Percentiles rank a stretch among this genome's conserved stretches.
Conservation (phyloP, 2,329 filamentous ascomycete genomes). For the Neocatenulostroma microsporum region DNA sequence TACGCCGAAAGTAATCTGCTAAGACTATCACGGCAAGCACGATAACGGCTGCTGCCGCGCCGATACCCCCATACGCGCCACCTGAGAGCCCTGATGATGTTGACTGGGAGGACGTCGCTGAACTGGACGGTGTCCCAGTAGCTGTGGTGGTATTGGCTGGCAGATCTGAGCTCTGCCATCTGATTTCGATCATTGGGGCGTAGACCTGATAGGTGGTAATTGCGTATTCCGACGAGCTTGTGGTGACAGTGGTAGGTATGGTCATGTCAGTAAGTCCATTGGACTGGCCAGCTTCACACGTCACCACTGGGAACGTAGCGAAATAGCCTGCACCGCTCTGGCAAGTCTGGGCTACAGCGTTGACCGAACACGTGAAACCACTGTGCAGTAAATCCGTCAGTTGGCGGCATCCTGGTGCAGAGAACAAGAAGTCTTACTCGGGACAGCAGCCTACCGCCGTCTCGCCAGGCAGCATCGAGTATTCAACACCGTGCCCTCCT, state of each 20-base stretch:
- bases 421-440: neutral
- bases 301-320: neutral
- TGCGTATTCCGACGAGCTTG: neutral
- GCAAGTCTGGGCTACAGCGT: neutral
- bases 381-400: neutral
- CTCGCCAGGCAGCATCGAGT: constrained; percentile 1
- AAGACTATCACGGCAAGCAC: too few species aligned
- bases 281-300: neutral
- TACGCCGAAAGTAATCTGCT: too few species aligned
- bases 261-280: neutral
- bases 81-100: neutral
- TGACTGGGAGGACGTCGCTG: neutral
- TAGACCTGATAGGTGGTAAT: constrained; percentile 1
- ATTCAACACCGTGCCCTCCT: constrained; percentile 1
- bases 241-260: constrained; percentile 1
- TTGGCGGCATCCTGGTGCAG: too few species aligned
- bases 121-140: neutral
- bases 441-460: constrained; percentile 1
- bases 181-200: constrained; percentile 2
- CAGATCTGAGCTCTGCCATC: constrained; percentile 1
- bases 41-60: too few species aligned
- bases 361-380: neutral
- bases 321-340: neutral
- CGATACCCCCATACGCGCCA: neutral
- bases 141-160: neutral